Conservation (phyloP, 106 monocot genomes). For the Dendrobium officinale region DNA sequence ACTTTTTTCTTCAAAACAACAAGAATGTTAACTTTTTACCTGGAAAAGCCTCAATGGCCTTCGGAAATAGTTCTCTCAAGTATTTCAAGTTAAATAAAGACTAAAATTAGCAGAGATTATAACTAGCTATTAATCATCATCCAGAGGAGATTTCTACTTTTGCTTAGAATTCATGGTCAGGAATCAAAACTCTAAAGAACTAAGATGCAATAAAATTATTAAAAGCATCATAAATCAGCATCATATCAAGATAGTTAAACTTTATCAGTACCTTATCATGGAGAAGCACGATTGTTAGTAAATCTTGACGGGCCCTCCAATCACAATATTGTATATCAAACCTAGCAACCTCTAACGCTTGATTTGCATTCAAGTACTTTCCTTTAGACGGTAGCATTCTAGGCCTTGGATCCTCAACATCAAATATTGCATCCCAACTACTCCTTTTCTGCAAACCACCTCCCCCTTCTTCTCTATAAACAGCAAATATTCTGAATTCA, state of each 20-base stretch:
- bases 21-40: not conserved
- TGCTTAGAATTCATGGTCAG: not conserved
- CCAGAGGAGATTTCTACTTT: not conserved
- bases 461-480: constrained; percentile 39
- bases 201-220: not conserved
- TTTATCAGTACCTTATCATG: constrained; percentile 68
- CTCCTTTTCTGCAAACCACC: constrained; percentile 46
- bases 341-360: constrained; percentile 88
- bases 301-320: constrained; percentile 93
- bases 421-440: constrained; percentile 67
- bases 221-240: not conserved
- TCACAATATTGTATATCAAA: constrained; percentile 92
- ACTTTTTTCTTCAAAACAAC: not conserved
- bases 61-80: not conserved
- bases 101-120: not conserved
- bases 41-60: not conserved
- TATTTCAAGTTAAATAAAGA: not conserved
- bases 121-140: not conserved
- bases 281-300: constrained; percentile 82
- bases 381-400: constrained; percentile 43
- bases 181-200: not conserved
- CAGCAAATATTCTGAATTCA: constrained; percentile 49
- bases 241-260: not conserved
- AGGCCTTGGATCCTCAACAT: constrained; percentile 83
- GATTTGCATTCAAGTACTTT: constrained; percentile 64